Conservation (phyloP, 2,329 filamentous ascomycete genomes). For the Podosphaera fusca region DNA sequence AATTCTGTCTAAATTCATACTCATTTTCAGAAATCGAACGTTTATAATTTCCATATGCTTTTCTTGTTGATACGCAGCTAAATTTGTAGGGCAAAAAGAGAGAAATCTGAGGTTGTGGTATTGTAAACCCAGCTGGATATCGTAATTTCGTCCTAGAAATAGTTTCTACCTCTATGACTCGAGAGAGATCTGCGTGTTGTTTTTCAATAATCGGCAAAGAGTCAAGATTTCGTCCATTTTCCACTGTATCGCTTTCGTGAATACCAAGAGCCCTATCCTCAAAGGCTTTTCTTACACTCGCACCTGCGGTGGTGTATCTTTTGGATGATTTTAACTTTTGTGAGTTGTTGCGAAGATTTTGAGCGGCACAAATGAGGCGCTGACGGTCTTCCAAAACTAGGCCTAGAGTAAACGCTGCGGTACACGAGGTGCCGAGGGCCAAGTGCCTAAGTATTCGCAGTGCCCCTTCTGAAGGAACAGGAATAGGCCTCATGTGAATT, state of each 20-base stretch:
- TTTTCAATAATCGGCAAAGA: not conserved
- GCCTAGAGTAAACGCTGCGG: slow-evolving; percentile 20
- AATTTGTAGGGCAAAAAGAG: not conserved
- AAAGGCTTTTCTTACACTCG: slow-evolving; percentile 6
- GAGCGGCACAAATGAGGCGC: slow-evolving; percentile 27
- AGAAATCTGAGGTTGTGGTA: not conserved
- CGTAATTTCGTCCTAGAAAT: not conserved
- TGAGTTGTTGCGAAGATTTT: slow-evolving; percentile 28
- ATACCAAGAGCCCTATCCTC: slow-evolving; percentile 8
- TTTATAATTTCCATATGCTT: not conserved
- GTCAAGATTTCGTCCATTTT: not conserved
- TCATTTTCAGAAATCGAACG: not conserved
- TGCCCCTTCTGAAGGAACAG: slow-evolving; percentile 30
- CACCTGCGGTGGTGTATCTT: slow-evolving; percentile 18
- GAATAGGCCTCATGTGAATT: slow-evolving; percentile 6
- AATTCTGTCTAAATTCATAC: not conserved
- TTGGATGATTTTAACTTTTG: slow-evolving; percentile 24
- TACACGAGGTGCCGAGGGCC: slow-evolving; percentile 33
- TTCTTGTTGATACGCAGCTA: not conserved
- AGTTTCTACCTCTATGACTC: not conserved
- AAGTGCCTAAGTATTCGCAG: slow-evolving; percentile 31
- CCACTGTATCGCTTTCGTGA: slow-evolving; percentile 4
- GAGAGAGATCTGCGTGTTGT: not conserved
- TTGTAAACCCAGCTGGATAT: not conserved
- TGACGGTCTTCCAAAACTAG: slow-evolving; percentile 32